Percentiles rank a stretch among this genome's conserved stretches.
These are phyloP conservation scores for Nemania diffusa DNA, from an alignment of 2,329 filamentous ascomycete genomes.

Conservation along the genomic window DNA sequence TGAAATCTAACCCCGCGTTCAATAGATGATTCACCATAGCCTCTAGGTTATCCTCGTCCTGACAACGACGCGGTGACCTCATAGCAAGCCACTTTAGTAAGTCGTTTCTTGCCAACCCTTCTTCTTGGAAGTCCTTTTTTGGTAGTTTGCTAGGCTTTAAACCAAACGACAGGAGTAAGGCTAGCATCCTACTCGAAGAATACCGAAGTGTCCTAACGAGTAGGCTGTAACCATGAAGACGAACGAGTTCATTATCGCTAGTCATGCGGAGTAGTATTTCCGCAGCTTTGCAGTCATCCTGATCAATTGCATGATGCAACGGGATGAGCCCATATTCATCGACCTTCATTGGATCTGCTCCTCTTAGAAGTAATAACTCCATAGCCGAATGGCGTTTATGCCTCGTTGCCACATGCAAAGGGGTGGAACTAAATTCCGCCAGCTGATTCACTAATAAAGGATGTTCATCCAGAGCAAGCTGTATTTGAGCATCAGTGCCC, in stretches of 20 bases:
- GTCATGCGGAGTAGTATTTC: background rate
- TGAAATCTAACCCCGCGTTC: background rate
- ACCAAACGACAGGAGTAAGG: background rate
- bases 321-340: background rate
- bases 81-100: background rate
- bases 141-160: background rate
- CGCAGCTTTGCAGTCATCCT: background rate
- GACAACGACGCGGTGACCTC: background rate
- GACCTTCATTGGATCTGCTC: background rate
- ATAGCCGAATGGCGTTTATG: background rate
- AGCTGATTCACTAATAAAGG: slow-evolving; percentile 3
- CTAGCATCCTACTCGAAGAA: slow-evolving; percentile 6
- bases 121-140: too few relatives aligned
- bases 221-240: background rate
- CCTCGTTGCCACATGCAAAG: background rate
- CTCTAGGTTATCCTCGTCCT: background rate
- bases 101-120: too few relatives aligned
- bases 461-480: background rate
- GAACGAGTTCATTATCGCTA: too few relatives aligned
- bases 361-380: slow-evolving; percentile 5
- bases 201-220: background rate
- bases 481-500: background rate
- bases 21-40: background rate
- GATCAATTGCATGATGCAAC: background rate
- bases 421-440: background rate